Evolutionary conservation across 1,284 basidiomycete genomes (phyloP), one percentile per base, ranked within the genome.

Genomic region (Trichosporon coremiiforme): DNA sequence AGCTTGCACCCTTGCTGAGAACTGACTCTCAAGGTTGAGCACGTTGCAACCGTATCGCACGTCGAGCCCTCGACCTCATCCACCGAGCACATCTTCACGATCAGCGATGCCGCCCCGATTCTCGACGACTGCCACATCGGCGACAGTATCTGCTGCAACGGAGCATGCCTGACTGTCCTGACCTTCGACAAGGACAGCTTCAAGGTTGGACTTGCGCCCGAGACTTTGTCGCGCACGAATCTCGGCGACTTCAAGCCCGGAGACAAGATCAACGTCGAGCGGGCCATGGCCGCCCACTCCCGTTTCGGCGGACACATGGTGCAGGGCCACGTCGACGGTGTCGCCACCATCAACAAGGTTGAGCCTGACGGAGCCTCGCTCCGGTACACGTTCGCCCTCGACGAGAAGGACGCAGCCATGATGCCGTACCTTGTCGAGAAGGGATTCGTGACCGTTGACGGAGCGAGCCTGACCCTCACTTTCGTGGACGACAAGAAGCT

Each of bases 281-380:
- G 96, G 64, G 96, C 96, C 2, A 95, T 99, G 94, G 90, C 89
- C 17, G 90, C 91, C 0, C 91, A 96, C 84, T 90, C 90, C 12
- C 87, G 96, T 60, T 98, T 99, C 78, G 96, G 96, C 33, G 96
- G 96, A 6, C 96, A 99, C 82, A 95, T 98, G 80, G 97, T 99
- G 6, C 96, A 98, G 93, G 95, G 92, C 25, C 95, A 98, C 82
- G 92, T 99, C 72, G 97, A 99, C 79, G 89, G 88, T 4, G 96
- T 94, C 1, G 95, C 92, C 1, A 90, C 85, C 0, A 87, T 98
- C 68, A 79, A 90, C 50, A 87, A 88, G 12, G 88, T 88, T 64
- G 85, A 82, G 4, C 85, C 87, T 12, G 97, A 98, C 77, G 95
- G 94, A 15, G 93, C 96, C 78, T 97, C 95, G 10, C 81, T 97